Base-by-base conservation (phyloP, 2,329 filamentous ascomycete species). In the Cadophora malorum region DNA sequence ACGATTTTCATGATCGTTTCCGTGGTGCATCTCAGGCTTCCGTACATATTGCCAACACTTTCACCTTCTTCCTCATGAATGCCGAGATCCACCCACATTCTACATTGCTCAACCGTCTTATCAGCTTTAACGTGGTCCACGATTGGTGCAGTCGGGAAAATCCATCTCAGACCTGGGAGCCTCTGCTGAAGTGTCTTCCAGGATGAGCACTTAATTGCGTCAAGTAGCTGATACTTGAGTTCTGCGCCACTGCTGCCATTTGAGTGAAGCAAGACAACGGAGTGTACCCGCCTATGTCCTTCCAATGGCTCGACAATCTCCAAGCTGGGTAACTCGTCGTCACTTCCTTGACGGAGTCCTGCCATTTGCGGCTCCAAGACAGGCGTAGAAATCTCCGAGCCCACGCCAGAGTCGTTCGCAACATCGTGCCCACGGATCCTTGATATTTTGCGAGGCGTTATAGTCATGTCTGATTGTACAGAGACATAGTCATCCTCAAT, bases 181-280 rank as follows among this genome's bases (percentile, higher is more conserved):
- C 21, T 19, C 21, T 49, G 7, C 5, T 10, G 45, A n/a, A 49
- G 45, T 49, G 45, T 49, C 19, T 21, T 49, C n/a, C 45, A 19
- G n/a, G 45, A 49, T 49, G 45, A 49, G 45, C 45, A 49, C 21
- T 49, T 49, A 19, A 14, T 31, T n/a, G 25, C 23, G 4, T 56
- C 31, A 7, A 56, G 53, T 35, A 38, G 19, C 38, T 56, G 16
- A 23, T 56, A 19, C 53, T 38, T 56, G 1, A 38, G 14, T 38
- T 56, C 12, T n/a, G 31, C 53, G 10, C 53, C 53, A 38, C 53
- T 56, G n/a, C 53, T 56, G 31, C 9, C 53, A 38, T 38, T 21
- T 7, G 53, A 8, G 19, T 56, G 53, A n/a, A 56, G 53, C n/a
- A 56, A 21, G 16, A 56, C 53, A 35, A 56, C 19, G 10, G 31